Percentiles rank a stretch among this genome's conserved stretches.
These are phyloP conservation scores for Vaccinium darrowii DNA, from an alignment of 148 eudicot genomes.

Conservation along the genomic window DNA sequence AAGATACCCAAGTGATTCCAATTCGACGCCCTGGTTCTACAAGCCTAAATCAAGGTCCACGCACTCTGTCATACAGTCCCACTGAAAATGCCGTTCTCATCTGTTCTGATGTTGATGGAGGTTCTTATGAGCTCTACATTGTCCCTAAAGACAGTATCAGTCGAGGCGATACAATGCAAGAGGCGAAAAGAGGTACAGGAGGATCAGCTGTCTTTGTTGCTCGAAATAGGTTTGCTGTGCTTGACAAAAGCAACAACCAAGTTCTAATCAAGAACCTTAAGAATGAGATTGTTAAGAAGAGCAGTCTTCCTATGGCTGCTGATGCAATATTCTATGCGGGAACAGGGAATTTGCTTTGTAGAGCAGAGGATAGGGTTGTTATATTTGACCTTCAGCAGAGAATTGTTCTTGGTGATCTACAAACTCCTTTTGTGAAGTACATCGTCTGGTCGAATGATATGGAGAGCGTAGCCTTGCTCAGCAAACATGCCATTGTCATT, in stretches of 20 bases:
- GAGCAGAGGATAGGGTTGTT: slow-evolving; percentile 88
- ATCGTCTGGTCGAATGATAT: slow-evolving; percentile 94
- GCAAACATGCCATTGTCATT: slow-evolving; percentile 85
- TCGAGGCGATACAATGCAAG: slow-evolving; percentile 74
- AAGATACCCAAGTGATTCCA: slow-evolving; percentile 78
- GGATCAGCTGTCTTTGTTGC: slow-evolving; percentile 85
- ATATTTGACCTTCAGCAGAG: slow-evolving; percentile 95
- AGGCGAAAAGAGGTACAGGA: slow-evolving; percentile 79
- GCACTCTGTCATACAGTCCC: slow-evolving; percentile 83
- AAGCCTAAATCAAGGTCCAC: slow-evolving; percentile 83
- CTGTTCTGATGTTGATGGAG: slow-evolving; percentile 91
- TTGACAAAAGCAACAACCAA: slow-evolving; percentile 85
- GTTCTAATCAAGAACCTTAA: slow-evolving; percentile 77
- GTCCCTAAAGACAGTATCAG: slow-evolving; percentile 79
- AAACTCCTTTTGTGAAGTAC: slow-evolving; percentile 75
- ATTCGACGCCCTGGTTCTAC: slow-evolving; percentile 86
- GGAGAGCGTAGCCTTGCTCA: slow-evolving; percentile 87
- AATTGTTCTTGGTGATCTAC: slow-evolving; percentile 78
- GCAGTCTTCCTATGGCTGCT: slow-evolving; percentile 62
- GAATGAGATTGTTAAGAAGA: slow-evolving; percentile 82
- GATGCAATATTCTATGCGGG: slow-evolving; percentile 95
- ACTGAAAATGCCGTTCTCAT: slow-evolving; percentile 88
- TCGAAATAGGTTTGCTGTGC: slow-evolving; percentile 90
- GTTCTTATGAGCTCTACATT: slow-evolving; percentile 82
- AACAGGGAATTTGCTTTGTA: slow-evolving; percentile 83